Base-by-base conservation (phyloP, 139 green algal genomes). In the Pleodorina starrii region DNA sequence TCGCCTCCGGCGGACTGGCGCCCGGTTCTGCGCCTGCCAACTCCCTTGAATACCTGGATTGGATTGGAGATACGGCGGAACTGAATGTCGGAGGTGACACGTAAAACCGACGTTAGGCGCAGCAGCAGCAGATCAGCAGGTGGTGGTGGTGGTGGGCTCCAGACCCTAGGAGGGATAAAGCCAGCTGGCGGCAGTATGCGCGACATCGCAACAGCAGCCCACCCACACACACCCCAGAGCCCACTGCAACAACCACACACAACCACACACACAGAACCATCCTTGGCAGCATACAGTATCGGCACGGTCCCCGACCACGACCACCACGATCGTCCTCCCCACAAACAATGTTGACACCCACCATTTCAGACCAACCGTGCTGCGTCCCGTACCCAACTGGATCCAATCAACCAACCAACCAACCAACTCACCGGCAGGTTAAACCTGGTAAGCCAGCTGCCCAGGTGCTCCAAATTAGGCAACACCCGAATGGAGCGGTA, bases 401-500 rank as follows among this genome's bases (percentile, higher is more conserved):
- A 25, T 66, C 54, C 21, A 32, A 66, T 12, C 7, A 12, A 9
- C 54, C 54, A 60, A n/a, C n/a, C n/a, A n/a, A n/a, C n/a, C n/a
- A n/a, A 73, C 21, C 32, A 19, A 16, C 63, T 73, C 21, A 73
- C 63, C 63, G 63, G 63, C 29, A 73, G 32, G 5, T 73, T 73
- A 23, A 73, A 38, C 63, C 63, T 36, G n/a, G 63, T 38, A 43
- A 81, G 40, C 76, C 76, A 81, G 35, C 29, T 32, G 16, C 73
- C 42, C 76, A 91, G 48, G 40, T 71, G 40, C 29, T 72, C 79
- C 43, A 93, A 77, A 36, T 84, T 69, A 32, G 91, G 91, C 27
- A 92, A 84, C 32, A 90, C 91, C 0, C 90, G 68, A 36, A 93
- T 91, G 43, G 50, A 89, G 14, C 91, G 87, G 57, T 93, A 92